A percentile compares a stretch with the other conserved stretches of the same genome.
phyloP scores from a whole-genome alignment of 108 stramenopile species.

The Nitzschia sp. region DNA sequence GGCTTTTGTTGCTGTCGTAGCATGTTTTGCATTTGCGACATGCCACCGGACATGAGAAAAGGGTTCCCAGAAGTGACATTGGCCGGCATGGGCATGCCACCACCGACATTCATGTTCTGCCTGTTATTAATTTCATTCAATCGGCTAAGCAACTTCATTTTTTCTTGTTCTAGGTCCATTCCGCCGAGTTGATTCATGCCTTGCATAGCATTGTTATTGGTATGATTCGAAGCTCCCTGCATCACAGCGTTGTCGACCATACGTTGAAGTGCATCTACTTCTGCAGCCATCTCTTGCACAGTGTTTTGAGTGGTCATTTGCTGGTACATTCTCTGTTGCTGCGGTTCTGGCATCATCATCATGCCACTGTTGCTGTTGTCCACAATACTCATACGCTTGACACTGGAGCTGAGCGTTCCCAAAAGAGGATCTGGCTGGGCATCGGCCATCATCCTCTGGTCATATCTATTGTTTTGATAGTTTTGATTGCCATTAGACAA shows the following conservation, averaged over 20 bases:
- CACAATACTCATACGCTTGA: no score
- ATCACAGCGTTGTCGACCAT: slow-evolving; percentile 6
- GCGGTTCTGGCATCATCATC: background rate
- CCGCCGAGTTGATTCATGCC: background rate
- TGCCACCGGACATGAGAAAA: background rate
- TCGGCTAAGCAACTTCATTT: slow-evolving; percentile 22
- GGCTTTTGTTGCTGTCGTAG: background rate
- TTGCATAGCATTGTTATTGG: slow-evolving; percentile 6
- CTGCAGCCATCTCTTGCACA: slow-evolving; percentile 3
- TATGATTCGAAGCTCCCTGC: background rate
- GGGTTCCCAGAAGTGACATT: background rate
- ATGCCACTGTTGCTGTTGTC: background rate
- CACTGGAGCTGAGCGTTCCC: background rate
- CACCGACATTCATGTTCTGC: background rate
- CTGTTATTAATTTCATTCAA: slow-evolving; percentile 21
- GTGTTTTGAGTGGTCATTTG: background rate
- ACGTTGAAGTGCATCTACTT: slow-evolving; percentile 1
- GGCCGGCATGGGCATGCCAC: background rate
- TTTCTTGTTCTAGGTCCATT: slow-evolving; percentile 20
- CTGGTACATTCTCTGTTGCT: background rate
- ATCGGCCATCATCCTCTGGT: background rate
- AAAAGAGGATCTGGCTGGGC: slow-evolving; percentile 9
- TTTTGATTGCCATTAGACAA: background rate
- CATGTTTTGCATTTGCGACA: slow-evolving; percentile 6
- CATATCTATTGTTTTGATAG: background rate